Base-by-base conservation (phyloP, 768 basidiomycete genomes). In the Coprinopsis marcescibilis region DNA sequence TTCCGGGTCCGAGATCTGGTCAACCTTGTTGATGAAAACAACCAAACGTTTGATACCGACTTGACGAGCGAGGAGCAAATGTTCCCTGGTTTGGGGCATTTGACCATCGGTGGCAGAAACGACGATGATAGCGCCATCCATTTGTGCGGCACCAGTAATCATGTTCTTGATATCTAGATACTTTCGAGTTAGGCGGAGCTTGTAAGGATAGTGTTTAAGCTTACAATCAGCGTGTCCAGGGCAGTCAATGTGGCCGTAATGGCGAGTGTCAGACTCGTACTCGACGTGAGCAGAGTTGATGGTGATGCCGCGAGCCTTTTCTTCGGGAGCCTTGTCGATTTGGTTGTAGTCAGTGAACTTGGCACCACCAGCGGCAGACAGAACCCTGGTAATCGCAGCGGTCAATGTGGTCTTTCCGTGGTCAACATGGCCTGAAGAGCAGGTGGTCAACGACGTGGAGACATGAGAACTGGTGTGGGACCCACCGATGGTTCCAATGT, bases 11-110 rank as follows among this genome's bases (percentile, higher is more conserved):
- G 85, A 80, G 49, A 98, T 88, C 73, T 85, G 81, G 70, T 99
- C 96, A 51, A 99, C 84, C 71, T 99, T 99, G 86, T 99, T 99
- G 68, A 99, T 93, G 76, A 96, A 99, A 55, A 99, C 96, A 49
- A 98, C 92, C 29, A 99, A 81, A 66, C 85, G 88, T 71, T 94
- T 92, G 62, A 99, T 87, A 54, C 96, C 96, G 54, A 98, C 94
- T 71, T 99, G 96, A 60, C 92, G 89, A 57, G 95, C 95, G 39
- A 99, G 82, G 45, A 99, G 85, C 52, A 99, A 70, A 70, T 99
- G 96, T 73, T 99, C 96, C 58, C 94, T 85, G 41, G 96, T 99
- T 67, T 98, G 95, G 45, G 95, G 96, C 96, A 99, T 99, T 69
- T 97, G 94, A 56, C 96, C 96, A 62, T 99, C 96, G 10, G 91